Percentiles rank a stretch among this genome's conserved stretches.
Conservation (phyloP, 2,329 filamentous ascomycete species). For the Thelonectria blattea region DNA sequence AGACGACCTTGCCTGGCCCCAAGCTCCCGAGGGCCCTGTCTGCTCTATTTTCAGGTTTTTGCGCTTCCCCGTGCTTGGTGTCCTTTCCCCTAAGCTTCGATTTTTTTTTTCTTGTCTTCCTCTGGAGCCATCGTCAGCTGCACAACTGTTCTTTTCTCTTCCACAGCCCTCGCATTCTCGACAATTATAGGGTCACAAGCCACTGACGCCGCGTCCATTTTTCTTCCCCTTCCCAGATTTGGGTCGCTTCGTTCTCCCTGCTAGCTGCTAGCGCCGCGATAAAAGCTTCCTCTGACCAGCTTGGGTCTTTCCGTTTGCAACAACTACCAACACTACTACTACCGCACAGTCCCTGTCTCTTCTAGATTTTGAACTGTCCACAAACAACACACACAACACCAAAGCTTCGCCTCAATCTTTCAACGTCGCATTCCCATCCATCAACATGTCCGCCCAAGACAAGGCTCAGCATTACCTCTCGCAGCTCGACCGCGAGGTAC, state of each 20-base stretch:
- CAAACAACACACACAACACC: constrained; percentile 22
- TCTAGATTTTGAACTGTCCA: constrained; percentile 9
- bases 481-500: constrained; percentile 83
- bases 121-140: constrained; percentile 33
- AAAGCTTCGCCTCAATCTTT: constrained; percentile 23
- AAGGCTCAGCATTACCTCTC: constrained; percentile 77
- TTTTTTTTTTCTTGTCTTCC: constrained; percentile 23
- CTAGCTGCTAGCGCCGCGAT: constrained; percentile 36
- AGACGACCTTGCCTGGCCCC: constrained; percentile 1
- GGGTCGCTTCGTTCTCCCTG: constrained; percentile 19
- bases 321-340: constrained; percentile 31
- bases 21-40: constrained; percentile 9
- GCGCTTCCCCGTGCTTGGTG: background rate
- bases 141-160: constrained; percentile 13
- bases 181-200: constrained; percentile 35
- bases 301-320: constrained; percentile 28
- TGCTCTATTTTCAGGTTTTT: constrained; percentile 10
- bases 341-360: constrained; percentile 26
- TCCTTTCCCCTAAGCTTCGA: constrained; percentile 27
- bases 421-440: constrained; percentile 20
- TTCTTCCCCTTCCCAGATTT: constrained; percentile 36
- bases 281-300: constrained; percentile 35
- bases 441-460: constrained; percentile 73
- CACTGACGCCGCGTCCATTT: constrained; percentile 40
- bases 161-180: constrained; percentile 7